Conservation (phyloP, 768 basidiomycete genomes). For the Mycena amicta region DNA sequence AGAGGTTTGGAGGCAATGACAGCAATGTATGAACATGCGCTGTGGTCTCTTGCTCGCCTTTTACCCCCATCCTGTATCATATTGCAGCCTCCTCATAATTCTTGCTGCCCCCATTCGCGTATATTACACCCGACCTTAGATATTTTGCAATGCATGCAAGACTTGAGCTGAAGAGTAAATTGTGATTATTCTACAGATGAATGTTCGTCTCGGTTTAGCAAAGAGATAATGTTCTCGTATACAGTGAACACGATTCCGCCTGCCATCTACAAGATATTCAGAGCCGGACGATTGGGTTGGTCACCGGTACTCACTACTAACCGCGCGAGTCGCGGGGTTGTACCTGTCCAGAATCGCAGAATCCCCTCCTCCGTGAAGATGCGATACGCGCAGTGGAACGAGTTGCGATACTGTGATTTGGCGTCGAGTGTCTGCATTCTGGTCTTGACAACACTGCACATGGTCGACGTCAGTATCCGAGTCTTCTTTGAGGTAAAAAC, state of each 20-base stretch:
- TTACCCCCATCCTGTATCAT: no score
- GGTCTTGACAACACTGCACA: constrained; percentile 87
- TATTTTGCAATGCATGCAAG: not conserved
- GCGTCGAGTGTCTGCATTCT: constrained; percentile 95
- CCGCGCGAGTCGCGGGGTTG: constrained; percentile 85
- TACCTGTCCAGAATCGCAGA: constrained; percentile 93
- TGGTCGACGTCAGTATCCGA: not conserved
- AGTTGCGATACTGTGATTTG: constrained; percentile 81
- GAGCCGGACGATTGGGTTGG: no score
- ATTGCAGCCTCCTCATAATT: not conserved
- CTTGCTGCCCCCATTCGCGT: constrained; percentile 1
- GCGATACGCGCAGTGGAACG: constrained; percentile 94
- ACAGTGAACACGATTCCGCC: constrained; percentile 93
- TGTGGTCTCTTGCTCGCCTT: constrained; percentile 7
- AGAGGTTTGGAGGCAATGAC: constrained; percentile 31
- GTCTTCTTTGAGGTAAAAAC: not conserved
- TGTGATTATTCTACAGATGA: no score
- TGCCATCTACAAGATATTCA: constrained; percentile 61
- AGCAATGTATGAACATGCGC: constrained; percentile 17
- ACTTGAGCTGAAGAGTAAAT: not conserved
- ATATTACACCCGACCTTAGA: not conserved
- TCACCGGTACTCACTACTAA: constrained; percentile 77
- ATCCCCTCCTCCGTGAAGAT: constrained; percentile 94
- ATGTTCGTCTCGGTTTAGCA: not conserved
- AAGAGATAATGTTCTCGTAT: constrained; percentile 78